These are phyloP conservation scores for Neurospora sp. DNA, from an alignment of 495 filamentous ascomycete species.

Conservation along the genomic window DNA sequence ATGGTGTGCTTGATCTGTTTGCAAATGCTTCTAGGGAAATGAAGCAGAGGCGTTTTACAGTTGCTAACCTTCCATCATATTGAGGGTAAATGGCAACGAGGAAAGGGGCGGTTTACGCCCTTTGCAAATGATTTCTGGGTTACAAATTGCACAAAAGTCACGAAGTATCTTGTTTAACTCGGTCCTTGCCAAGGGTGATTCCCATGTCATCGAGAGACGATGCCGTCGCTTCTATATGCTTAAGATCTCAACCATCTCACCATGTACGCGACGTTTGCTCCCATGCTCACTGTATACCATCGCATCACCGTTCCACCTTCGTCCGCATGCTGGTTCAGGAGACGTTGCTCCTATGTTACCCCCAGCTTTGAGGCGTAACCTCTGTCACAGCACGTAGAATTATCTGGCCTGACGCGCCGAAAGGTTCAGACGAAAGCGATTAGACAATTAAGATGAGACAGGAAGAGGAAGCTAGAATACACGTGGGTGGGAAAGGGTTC, in stretches of 20 bases:
- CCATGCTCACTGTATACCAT: background rate
- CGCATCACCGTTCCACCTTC: background rate
- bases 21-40: background rate
- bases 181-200: background rate
- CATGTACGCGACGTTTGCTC: background rate
- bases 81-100: background rate
- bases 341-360: background rate
- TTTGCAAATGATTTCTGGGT: background rate
- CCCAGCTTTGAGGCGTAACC: background rate
- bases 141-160: background rate
- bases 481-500: background rate
- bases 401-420: background rate
- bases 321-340: background rate
- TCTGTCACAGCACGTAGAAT: background rate
- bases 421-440: background rate
- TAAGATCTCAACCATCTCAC: background rate
- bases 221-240: background rate
- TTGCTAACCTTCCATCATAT: background rate
- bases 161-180: background rate
- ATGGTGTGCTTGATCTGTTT: background rate
- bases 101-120: background rate
- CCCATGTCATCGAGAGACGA: background rate
- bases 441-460: background rate
- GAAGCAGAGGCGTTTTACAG: background rate
- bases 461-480: background rate